Evolutionary conservation across 495 filamentous ascomycete species (phyloP), one percentile per base, ranked within the genome.

Genomic region (Trichocladium uniseriatum): DNA sequence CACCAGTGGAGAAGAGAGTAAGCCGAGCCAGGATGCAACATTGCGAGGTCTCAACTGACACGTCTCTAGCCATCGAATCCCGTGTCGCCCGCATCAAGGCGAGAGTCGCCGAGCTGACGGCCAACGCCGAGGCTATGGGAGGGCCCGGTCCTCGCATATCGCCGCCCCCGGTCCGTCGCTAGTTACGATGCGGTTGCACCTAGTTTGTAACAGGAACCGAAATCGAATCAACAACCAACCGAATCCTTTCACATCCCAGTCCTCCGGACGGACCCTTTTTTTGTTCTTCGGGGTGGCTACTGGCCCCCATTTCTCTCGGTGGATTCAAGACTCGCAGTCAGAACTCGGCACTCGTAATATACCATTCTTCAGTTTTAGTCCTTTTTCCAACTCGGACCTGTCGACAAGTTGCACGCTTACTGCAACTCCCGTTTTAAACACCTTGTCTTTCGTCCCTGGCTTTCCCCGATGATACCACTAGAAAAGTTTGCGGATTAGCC

Each of bases 51-150:
- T 57, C 37, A 61, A 16, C 9, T 13, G 10, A 43, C 2, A 11
- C 57, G 32, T 54, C 24, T n/a, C 39, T 51, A 94, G 87, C 89
- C 22, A 96, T 98, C 56, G 92, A 98, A 65, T 87, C 88, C 34
- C 86, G 92, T 47, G 92, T 96, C 50, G 92, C 92, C 31, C 86
- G 94, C 47, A 98, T 98, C 77, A 96, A 96, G 69, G 94, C 94
- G 47, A 79, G 92, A 31, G 94, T 98, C 39, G 92, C 92, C 38
- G 87, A 95, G 67, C 67, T 98, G 58, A 98, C 94, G 11, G 85
- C 85, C 51, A 85, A 83, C 66, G 38, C 51, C 8, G 62, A 65
- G 43, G 53, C 46, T 4, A 47, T 18, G 35, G 44, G 46, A 52
- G 47, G 31, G 20, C 38, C 53, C 38, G 45, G 19, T 45, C 32